Base-by-base conservation (phyloP, 148 eudicot species). In the Linanthus parryae region DNA sequence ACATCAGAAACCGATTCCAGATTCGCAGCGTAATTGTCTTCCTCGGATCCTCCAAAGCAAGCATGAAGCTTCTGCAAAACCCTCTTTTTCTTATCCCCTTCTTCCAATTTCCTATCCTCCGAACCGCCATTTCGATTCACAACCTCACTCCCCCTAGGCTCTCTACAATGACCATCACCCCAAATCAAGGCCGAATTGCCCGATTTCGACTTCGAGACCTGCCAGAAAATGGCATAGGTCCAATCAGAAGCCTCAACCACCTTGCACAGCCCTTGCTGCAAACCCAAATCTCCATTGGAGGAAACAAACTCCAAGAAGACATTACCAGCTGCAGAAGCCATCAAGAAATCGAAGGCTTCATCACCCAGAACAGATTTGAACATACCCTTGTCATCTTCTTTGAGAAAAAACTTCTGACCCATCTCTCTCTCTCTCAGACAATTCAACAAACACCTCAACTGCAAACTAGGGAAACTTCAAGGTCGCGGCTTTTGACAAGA, bases 201-300 rank as follows among this genome's bases (percentile, higher is more conserved):
- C n/a, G 72, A 75, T 66, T 82, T 92, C 5, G 95, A 77, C 54
- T 81, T 73, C 34, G 85, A 79, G 41, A 88, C 80, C 40, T 84
- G 96, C 99, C 99, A 92, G 66, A 75, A 84, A 27, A 92, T 82
- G 8, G 94, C 95, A 51, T 92, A 87, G 39, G 69, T 80, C 96
- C 95, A 92, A 60, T 72, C 63, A 21, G 91, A 79, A 1, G 88
- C 94, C 56, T 88, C 94, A 64, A 88, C 79, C 44, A 88, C 74
- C 68, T 78, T 78, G 58, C 68, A 64, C 7, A 92, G 64, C 35
- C 83, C 73, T 29, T 84, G 52, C 61, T 82, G 90, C 27, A 78
- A 71, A 59, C 86, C 79, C 63, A 88, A 68, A 61, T 84, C 82
- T n/a, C 76, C 80, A 36, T 64, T 73, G 1, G 74, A 48, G 0